Evolutionary conservation across 2,329 filamentous ascomycete species (phyloP).

Genomic region (Colletotrichum sp.): DNA sequence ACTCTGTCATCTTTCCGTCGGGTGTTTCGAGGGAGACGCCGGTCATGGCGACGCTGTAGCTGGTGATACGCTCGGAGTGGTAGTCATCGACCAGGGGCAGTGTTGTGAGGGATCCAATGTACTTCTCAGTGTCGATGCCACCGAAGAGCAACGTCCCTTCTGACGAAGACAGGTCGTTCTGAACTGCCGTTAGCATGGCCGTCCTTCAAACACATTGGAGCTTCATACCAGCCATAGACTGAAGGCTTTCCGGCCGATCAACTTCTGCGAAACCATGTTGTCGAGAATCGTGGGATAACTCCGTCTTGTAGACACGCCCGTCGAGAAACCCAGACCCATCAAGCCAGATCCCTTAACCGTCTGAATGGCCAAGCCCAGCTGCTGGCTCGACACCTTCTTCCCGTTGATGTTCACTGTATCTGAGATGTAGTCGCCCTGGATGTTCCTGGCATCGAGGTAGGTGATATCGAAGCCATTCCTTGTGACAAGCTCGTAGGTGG

Average conservation of each 20-base stretch:
- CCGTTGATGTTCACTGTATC: constrained; percentile 60
- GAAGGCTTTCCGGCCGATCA: constrained; percentile 69
- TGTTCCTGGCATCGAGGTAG: constrained; percentile 63
- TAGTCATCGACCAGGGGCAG: constrained; percentile 54
- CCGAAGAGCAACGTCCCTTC: constrained; percentile 77
- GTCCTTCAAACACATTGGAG: not conserved
- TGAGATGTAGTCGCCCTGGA: constrained; percentile 61
- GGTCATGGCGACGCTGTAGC: constrained; percentile 44
- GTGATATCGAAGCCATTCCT: constrained; percentile 59
- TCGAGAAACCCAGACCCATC: constrained; percentile 63
- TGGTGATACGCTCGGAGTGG: constrained; percentile 39
- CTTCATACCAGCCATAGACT: constrained; percentile 64
- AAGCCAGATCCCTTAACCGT: constrained; percentile 59
- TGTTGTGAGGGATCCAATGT: constrained; percentile 65
- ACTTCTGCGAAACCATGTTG: constrained; percentile 64
- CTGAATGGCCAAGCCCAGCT: constrained; percentile 59
- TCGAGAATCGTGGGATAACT: constrained; percentile 66
- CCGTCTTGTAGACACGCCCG: constrained; percentile 48
- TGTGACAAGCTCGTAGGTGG: constrained; percentile 50
- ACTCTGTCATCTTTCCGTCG: constrained; percentile 28
- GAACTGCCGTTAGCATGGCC: constrained; percentile 36
- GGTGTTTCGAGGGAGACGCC: constrained; percentile 36
- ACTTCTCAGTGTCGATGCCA: constrained; percentile 73
- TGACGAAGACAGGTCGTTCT: constrained; percentile 49
- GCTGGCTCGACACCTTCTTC: constrained; percentile 50